A percentile compares a stretch with the other conserved stretches of the same genome.
Conservation (phyloP, 2,329 filamentous ascomycete species). For the Aureobasidium pullulans region DNA sequence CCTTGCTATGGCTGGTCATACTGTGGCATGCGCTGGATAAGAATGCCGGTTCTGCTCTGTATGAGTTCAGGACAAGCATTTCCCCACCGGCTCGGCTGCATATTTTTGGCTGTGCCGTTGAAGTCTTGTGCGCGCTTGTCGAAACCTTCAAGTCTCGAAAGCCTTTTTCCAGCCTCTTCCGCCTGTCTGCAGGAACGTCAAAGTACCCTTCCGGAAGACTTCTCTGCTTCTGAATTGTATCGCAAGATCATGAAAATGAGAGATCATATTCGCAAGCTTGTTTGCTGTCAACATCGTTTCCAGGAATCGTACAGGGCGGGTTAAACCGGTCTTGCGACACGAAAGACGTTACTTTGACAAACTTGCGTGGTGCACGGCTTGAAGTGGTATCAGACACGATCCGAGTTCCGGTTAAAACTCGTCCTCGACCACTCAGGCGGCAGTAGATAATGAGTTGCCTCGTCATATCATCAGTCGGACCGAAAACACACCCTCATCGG, state of each 20-base stretch:
- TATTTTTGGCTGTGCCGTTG: background rate
- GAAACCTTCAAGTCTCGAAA: constrained; percentile 3
- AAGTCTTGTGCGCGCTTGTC: constrained; percentile 7
- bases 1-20: no score
- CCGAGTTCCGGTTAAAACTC: constrained; percentile 2
- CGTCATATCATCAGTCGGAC: constrained; percentile 9
- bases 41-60: background rate
- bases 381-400: background rate
- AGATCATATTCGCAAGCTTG: no score
- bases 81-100: background rate
- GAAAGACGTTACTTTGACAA: constrained; percentile 4
- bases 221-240: background rate
- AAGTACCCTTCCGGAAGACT: background rate
- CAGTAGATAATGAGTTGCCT: background rate
- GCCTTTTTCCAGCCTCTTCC: constrained; percentile 7
- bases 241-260: background rate
- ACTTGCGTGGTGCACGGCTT: constrained; percentile 9
- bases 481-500: background rate
- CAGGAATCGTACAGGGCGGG: background rate
- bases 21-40: background rate
- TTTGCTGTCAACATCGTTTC: background rate
- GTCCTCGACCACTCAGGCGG: constrained; percentile 3
- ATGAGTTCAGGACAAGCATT: background rate
- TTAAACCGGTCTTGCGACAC: background rate
- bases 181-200: background rate